These are phyloP conservation scores for Leptoxyphium fumago DNA, from an alignment of 2,329 filamentous ascomycete genomes.

Conservation along the genomic window DNA sequence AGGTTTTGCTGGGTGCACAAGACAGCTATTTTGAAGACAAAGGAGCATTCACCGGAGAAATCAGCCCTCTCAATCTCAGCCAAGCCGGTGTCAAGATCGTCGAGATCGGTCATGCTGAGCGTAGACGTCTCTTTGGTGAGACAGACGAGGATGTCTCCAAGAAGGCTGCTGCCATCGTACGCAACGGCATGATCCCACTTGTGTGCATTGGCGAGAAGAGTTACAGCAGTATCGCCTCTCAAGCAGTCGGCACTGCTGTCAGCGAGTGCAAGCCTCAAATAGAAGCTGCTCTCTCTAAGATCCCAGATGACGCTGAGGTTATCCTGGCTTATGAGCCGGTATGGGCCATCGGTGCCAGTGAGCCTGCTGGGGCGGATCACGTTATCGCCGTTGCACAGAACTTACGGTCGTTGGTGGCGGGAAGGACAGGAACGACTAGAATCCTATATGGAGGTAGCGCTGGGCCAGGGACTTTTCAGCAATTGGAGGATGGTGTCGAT, in stretches of 20 bases:
- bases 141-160: slow-evolving; percentile 51
- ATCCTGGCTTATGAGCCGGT: slow-evolving; percentile 78
- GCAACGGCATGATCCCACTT: slow-evolving; percentile 59
- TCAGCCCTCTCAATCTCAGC: slow-evolving; percentile 52
- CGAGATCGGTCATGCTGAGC: slow-evolving; percentile 70
- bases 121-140: slow-evolving; percentile 57
- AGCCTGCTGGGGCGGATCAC: slow-evolving; percentile 58
- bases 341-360: slow-evolving; percentile 67
- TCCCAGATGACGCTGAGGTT: slow-evolving; percentile 50
- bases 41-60: slow-evolving; percentile 65
- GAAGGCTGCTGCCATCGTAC: slow-evolving; percentile 54
- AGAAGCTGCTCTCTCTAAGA: slow-evolving; percentile 42
- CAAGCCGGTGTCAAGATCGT: slow-evolving; percentile 58
- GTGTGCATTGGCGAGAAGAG: slow-evolving; percentile 67
- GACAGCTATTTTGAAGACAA: slow-evolving; percentile 55
- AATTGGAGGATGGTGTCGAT: slow-evolving; percentile 55
- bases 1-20: slow-evolving; percentile 57
- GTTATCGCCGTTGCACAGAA: slow-evolving; percentile 55
- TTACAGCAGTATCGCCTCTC: slow-evolving; percentile 26
- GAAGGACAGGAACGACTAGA: slow-evolving; percentile 43
- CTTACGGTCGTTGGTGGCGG: slow-evolving; percentile 41
- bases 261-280: slow-evolving; percentile 54
- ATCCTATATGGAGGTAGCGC: slow-evolving; percentile 75
- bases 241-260: slow-evolving; percentile 44
- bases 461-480: slow-evolving; percentile 59